Conservation (phyloP, 495 filamentous ascomycete genomes). For the Chaetomium fimeti region DNA sequence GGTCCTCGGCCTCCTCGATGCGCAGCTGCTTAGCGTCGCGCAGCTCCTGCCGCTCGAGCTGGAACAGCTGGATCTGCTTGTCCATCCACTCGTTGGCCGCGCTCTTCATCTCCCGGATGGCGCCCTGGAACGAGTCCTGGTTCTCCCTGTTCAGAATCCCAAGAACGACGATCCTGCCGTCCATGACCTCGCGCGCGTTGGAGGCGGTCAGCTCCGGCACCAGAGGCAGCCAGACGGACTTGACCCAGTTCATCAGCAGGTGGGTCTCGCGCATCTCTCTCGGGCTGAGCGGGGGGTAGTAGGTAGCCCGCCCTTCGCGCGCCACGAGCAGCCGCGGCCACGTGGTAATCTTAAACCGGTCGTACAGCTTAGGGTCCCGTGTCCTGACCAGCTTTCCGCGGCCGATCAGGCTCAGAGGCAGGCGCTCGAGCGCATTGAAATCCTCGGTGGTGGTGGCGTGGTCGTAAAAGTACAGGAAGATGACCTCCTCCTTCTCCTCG, state of each 20-base stretch:
- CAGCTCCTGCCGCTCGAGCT: slow-evolving; percentile 85
- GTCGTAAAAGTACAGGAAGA: slow-evolving; percentile 97
- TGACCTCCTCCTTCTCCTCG: slow-evolving; percentile 90
- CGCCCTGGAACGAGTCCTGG: slow-evolving; percentile 70
- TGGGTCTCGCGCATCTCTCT: slow-evolving; percentile 85
- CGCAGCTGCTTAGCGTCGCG: slow-evolving; percentile 91
- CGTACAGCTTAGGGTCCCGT: slow-evolving; percentile 64
- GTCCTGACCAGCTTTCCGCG: slow-evolving; percentile 91
- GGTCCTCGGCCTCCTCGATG: slow-evolving; percentile 94
- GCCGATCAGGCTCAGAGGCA: slow-evolving; percentile 82
- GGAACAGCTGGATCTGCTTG: slow-evolving; percentile 83
- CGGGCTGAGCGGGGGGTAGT: slow-evolving; percentile 80
- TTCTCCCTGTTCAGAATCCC: slow-evolving; percentile 81
- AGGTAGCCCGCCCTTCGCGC: slow-evolving; percentile 81
- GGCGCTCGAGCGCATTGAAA: slow-evolving; percentile 79
- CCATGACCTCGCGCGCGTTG: slow-evolving; percentile 93
- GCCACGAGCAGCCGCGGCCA: slow-evolving; percentile 91
- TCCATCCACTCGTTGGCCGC: slow-evolving; percentile 98
- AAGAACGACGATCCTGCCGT: slow-evolving; percentile 86
- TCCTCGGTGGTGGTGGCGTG: slow-evolving; percentile 90
- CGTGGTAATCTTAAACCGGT: slow-evolving; percentile 88
- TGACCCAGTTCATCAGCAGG: slow-evolving; percentile 87
- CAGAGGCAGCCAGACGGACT: slow-evolving; percentile 93
- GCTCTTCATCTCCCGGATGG: slow-evolving; percentile 89
- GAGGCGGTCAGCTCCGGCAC: slow-evolving; percentile 89